Conservation (phyloP, 768 basidiomycete genomes). For the Trametes maxima region DNA sequence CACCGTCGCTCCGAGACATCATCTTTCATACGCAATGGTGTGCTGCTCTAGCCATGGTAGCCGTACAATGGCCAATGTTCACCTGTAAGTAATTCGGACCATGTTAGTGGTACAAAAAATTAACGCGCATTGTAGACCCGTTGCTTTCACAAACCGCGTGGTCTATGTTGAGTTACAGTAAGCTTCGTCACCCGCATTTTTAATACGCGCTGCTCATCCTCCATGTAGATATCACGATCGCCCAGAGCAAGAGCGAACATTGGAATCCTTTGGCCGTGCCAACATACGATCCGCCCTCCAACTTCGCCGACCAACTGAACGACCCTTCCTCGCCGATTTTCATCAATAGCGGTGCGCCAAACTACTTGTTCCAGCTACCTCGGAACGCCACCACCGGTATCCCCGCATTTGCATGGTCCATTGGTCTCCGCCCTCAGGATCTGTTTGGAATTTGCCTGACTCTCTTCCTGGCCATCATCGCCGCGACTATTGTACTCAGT, state of each 20-base stretch:
- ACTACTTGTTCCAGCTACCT: conserved; percentile 74
- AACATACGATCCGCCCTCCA: conserved; percentile 64
- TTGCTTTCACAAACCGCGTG: conserved; percentile 85
- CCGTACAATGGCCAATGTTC: conserved; percentile 93
- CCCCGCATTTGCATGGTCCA: conserved; percentile 77
- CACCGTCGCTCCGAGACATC: conserved; percentile 90
- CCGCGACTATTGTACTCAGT: conserved; percentile 69
- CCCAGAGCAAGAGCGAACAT: conserved; percentile 51
- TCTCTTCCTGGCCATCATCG: conserved; percentile 80
- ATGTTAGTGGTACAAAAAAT: conserved; percentile 2
- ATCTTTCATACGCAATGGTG: conserved; percentile 95
- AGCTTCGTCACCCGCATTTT: conserved; percentile 27
- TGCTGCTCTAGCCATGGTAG: conserved; percentile 86
- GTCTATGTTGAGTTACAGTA: conserved; percentile 81
- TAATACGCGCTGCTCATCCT: conserved; percentile 21
- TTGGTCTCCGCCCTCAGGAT: conserved; percentile 82
- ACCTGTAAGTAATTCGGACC: conserved; percentile 58
- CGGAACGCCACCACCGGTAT: conserved; percentile 67
- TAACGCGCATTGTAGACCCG: conserved; percentile 61
- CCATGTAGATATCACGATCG: conserved; percentile 70
- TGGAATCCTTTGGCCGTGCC: conserved; percentile 68
- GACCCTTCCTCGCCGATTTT: conserved; percentile 77
- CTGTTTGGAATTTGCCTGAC: conserved; percentile 81
- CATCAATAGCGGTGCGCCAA: conserved; percentile 66
- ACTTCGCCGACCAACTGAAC: conserved; percentile 71